Conservation (phyloP, 139 green algal genomes). For the Closterium sp. region DNA sequence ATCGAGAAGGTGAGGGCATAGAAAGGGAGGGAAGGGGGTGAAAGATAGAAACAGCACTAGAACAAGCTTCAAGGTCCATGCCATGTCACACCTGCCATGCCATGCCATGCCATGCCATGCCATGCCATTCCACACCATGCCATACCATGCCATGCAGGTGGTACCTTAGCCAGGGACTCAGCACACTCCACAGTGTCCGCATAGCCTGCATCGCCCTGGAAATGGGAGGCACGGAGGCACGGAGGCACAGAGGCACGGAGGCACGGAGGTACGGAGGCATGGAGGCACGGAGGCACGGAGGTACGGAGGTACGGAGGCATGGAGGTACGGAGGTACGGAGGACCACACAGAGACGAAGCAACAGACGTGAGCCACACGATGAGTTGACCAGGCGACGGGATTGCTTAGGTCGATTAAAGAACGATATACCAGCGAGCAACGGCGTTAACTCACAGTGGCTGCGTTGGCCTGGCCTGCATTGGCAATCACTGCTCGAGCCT, state of each 20-base stretch:
- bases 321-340: not conserved
- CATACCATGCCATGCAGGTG: slow-evolving; percentile 18
- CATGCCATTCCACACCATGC: not conserved
- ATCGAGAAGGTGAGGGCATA: no score
- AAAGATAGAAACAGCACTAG: not conserved
- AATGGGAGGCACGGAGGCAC: not conserved
- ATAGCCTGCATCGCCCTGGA: slow-evolving; percentile 66
- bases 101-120: slow-evolving; percentile 10
- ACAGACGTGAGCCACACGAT: no score
- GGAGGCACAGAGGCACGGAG: not conserved
- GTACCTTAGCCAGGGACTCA: slow-evolving; percentile 54
- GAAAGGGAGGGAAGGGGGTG: not conserved
- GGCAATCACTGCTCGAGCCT: slow-evolving; percentile 77
- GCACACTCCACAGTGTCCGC: slow-evolving; percentile 65
- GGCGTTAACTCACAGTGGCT: slow-evolving; percentile 44
- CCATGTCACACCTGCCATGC: slow-evolving; percentile 12
- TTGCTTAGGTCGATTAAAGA: not conserved
- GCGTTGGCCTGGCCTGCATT: slow-evolving; percentile 96
- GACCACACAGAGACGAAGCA: no score
- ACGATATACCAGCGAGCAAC: not conserved
- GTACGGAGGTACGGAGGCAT: not conserved
- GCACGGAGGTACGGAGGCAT: no score
- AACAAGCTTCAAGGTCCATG: not conserved
- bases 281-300: not conserved
- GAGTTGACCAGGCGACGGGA: not conserved